Evolutionary conservation across 768 basidiomycete genomes (phyloP), one percentile per base, ranked within the genome.

Genomic region (Psilocybe subaeruginosa): DNA sequence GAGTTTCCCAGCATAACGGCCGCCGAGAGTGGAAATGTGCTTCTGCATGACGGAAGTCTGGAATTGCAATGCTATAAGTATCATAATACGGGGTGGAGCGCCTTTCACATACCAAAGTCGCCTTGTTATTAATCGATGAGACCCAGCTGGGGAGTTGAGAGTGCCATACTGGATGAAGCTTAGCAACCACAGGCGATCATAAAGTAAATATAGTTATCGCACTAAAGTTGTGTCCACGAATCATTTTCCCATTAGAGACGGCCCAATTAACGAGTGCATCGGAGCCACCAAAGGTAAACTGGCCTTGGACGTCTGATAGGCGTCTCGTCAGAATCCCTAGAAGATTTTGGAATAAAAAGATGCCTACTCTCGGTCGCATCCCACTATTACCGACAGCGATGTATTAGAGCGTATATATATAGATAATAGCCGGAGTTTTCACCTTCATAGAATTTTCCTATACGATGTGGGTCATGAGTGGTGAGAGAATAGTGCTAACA

Each of bases 371-470:
- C 78, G 33, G 74, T 78, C 7, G 78, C 71, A 68, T 78, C 76
- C 78, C 76, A 77, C 76, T 77, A 54, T 33, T 11, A 6, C 35
- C 45, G 14, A 47, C 17, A 31, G 8, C 19, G n/a, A 31, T 7
- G 14, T 0, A 5, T n/a, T 11, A 19, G 14, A 46, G 3, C 16
- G 14, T 3, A 45, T 47, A 37, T 27, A 37, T 5, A 5, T 23
- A 23, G 23, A 23, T 0, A 43, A 1, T 11, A n/a, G 23, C n/a
- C 29, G 17, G 6, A n/a, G 46, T 53, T 53, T 35, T 53, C 60
- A 73, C 77, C 74, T 78, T 81, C 78, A 80, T 79, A 41, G 77
- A 77, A 66, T 79, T 77, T 70, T 78, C 80, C 73, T 72, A 60
- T 16, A 1, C 14, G 29, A 8, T 14, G n/a, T 45, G 48, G 43